Evolutionary conservation across 495 filamentous ascomycete species (phyloP), one percentile per base, ranked within the genome.

Genomic region (Penicillium cataractarum): DNA sequence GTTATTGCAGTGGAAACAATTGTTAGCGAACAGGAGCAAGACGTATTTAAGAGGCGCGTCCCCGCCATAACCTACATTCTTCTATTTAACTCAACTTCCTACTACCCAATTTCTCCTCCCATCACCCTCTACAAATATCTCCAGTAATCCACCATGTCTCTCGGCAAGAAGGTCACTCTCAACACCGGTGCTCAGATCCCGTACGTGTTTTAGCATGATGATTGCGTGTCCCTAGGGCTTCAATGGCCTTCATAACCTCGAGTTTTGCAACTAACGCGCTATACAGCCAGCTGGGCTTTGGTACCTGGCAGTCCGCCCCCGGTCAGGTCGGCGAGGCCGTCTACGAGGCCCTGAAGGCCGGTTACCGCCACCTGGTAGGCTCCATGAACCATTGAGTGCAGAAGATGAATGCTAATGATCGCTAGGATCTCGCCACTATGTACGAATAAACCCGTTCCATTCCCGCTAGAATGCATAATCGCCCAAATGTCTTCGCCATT

Each of bases 301-400:
- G 83, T 57, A 86, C 83, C 63, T 86, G 83, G 83, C 82, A 83
- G 61, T 79, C 82, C 31, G 77, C 75, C 57, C 82, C 77, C 50
- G 80, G 81, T 52, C 75, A 84, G 71, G 83, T 86, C 57, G 80
- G 79, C 37, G 71, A 81, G 62, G 81, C 82, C 48, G 83, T 86
- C 60, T 81, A 83, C 57, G 66, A 77, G 63, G 83, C 83, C 50
- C 65, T 86, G 65, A 83, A 80, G 71, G 74, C 75, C 21, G 83
- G 83, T 61, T 86, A 85, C 71, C 81, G 82, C 65, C 82, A 85
- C 64, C 69, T 85, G 75, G 77, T 79, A 69, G 46, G 76, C 71
- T 29, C 22, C 7, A 26, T 13, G 9, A 13, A 10, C 1, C 6
- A 39, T 1, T 10, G n/a, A 22, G 39, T 22, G n/a, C 19, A 26